Evolutionary conservation across 1,284 basidiomycete genomes (phyloP).

Genomic region (Papiliotrema nemorosa): DNA sequence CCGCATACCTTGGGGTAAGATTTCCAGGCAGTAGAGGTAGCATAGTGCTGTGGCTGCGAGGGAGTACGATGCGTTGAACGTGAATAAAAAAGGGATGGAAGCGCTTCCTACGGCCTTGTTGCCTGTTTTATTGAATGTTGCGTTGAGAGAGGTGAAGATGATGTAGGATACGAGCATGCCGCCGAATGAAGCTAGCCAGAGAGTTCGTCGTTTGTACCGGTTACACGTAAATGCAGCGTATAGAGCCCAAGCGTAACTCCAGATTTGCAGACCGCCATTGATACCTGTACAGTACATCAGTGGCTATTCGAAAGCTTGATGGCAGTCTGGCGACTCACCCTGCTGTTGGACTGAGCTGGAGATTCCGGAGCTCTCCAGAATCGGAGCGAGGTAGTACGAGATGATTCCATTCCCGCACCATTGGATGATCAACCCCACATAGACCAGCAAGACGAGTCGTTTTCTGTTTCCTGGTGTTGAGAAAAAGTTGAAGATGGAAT

Average conservation of each 20-base stretch:
- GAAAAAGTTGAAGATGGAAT: slow-evolving; percentile 1
- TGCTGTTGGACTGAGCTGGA: slow-evolving; percentile 36
- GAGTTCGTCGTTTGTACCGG: slow-evolving; percentile 34
- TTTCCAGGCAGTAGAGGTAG: slow-evolving; percentile 52
- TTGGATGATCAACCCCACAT: slow-evolving; percentile 4
- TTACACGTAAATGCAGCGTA: slow-evolving; percentile 42
- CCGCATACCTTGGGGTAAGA: slow-evolving; percentile 63
- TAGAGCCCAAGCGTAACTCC: slow-evolving; percentile 25
- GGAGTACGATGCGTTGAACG: slow-evolving; percentile 49
- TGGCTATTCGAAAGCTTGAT: too few relatives aligned
- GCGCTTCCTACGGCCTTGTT: slow-evolving; percentile 24
- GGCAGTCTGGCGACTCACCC: too few relatives aligned
- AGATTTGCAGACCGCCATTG: slow-evolving; percentile 2
- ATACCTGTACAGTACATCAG: too few relatives aligned
- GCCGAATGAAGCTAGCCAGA: slow-evolving; percentile 54
- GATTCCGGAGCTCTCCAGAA: slow-evolving; percentile 56
- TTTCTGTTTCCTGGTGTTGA: slow-evolving; percentile 8
- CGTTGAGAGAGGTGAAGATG: slow-evolving; percentile 70
- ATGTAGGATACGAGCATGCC: slow-evolving; percentile 63
- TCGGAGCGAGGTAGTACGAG: slow-evolving; percentile 65
- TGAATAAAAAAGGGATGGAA: slow-evolving; percentile 39
- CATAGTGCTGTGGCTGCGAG: slow-evolving; percentile 47
- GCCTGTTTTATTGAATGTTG: slow-evolving; percentile 49
- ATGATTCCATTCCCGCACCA: slow-evolving; percentile 56
- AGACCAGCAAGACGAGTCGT: slow-evolving; percentile 1